These are phyloP conservation scores for Arthrobotrys sphaeroides DNA, from an alignment of 2,329 filamentous ascomycete species.

Conservation along the genomic window DNA sequence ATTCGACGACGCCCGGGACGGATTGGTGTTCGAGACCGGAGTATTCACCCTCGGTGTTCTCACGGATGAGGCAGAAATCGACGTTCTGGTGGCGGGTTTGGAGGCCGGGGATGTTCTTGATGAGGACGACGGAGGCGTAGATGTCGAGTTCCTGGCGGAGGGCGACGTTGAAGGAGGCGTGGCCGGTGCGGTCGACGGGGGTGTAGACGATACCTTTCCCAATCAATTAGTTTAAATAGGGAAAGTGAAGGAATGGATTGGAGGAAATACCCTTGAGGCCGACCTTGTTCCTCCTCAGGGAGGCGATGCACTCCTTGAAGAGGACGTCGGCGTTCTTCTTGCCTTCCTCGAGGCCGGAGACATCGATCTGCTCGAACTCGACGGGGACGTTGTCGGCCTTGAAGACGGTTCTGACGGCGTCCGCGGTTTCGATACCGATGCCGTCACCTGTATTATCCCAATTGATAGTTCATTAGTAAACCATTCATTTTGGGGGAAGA, in stretches of 20 bases:
- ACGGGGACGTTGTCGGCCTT: constrained; percentile 99
- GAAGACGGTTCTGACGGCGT: constrained; percentile 99
- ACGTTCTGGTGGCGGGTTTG: constrained; percentile 96
- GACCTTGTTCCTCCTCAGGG: constrained; percentile 97
- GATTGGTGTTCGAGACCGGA: constrained; percentile 98
- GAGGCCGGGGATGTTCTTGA: constrained; percentile 99
- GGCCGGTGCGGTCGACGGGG: constrained; percentile 92
- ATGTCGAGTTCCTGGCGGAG: constrained; percentile 99
- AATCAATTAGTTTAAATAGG: background rate
- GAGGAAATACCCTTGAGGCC: constrained; percentile 79
- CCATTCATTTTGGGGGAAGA: background rate
- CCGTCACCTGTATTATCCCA: constrained; percentile 73
- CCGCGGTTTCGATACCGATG: constrained; percentile 96
- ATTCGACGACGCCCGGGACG: constrained; percentile 94
- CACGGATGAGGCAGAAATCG: constrained; percentile 98
- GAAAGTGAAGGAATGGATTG: background rate
- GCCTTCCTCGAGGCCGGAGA: constrained; percentile 86
- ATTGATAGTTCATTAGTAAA: constrained; percentile 16
- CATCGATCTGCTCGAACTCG: constrained; percentile 98
- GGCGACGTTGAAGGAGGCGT: constrained; percentile 99
- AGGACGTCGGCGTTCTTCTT: constrained; percentile 90
- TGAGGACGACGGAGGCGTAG: constrained; percentile 95
- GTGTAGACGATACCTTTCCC: constrained; percentile 83
- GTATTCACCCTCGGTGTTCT: constrained; percentile 99
- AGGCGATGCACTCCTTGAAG: constrained; percentile 94